Conservation (phyloP, 2,329 filamentous ascomycete genomes). For the Cladophialophora exuberans region DNA sequence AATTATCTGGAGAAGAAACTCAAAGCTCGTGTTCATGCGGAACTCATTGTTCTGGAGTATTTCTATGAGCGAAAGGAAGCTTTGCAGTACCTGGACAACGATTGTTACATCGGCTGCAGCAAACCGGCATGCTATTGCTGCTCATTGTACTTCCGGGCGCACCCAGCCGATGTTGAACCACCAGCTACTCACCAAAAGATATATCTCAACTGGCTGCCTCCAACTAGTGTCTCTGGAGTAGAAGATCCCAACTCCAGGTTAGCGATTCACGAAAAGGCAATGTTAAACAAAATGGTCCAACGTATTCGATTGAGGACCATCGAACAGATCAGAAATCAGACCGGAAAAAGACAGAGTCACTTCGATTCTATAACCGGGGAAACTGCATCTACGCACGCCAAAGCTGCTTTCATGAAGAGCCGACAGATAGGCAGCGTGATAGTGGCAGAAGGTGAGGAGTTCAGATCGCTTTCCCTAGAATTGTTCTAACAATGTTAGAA, state of each 20-base stretch:
- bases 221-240: constrained; percentile 4
- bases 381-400: not conserved
- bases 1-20: constrained; percentile 36
- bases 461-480: not conserved
- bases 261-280: constrained; percentile 11
- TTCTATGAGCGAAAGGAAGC: constrained; percentile 40
- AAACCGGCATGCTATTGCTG: constrained; percentile 58
- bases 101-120: constrained; percentile 55
- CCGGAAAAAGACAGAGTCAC: constrained; percentile 29
- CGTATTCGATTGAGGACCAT: constrained; percentile 33
- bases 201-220: constrained; percentile 38
- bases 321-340: constrained; percentile 33
- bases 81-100: constrained; percentile 42
- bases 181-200: constrained; percentile 37
- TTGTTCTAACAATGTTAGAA: not conserved
- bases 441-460: not conserved
- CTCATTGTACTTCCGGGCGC: constrained; percentile 37
- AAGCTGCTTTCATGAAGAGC: not conserved
- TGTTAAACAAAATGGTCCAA: constrained; percentile 36
- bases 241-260: not conserved
- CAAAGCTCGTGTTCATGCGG: constrained; percentile 46
- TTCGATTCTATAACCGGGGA: constrained; percentile 34
- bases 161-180: constrained; percentile 35
- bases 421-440: not conserved
- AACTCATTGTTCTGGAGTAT: constrained; percentile 53